Percentiles rank a stretch among this genome's conserved stretches.
Conservation (phyloP, 2,329 filamentous ascomycete genomes). For the Sarocladiaceae sp. region DNA sequence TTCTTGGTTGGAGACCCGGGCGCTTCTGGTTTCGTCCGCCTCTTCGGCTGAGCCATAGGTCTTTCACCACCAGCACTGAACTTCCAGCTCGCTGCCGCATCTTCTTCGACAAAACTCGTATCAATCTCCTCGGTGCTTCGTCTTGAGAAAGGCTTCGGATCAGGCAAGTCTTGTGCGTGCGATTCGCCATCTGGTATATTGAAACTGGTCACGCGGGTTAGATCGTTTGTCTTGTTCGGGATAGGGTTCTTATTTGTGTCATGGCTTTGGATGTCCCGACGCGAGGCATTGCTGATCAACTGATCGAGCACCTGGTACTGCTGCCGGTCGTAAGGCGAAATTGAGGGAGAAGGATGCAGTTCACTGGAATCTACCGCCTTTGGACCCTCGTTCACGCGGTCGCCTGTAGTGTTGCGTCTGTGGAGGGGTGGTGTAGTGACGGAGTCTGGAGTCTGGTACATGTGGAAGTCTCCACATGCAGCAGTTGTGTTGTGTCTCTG, state of each 20-base stretch:
- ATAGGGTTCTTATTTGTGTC: neutral
- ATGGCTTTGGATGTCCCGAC: slow-evolving; percentile 13
- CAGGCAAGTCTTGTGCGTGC: slow-evolving; percentile 23
- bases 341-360: slow-evolving; percentile 17
- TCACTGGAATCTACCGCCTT: slow-evolving; percentile 24
- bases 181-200: slow-evolving; percentile 39
- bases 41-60: slow-evolving; percentile 20
- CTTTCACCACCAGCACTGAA: slow-evolving; percentile 44
- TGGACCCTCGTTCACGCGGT: slow-evolving; percentile 11
- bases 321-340: slow-evolving; percentile 33
- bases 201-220: slow-evolving; percentile 38
- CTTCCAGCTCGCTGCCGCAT: slow-evolving; percentile 38
- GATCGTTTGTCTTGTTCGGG: slow-evolving; percentile 25
- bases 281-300: slow-evolving; percentile 27
- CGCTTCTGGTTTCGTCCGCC: neutral
- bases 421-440: slow-evolving; percentile 2
- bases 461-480: neutral
- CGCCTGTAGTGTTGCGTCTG: slow-evolving; percentile 5
- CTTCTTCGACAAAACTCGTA: slow-evolving; percentile 50
- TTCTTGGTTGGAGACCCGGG: neutral
- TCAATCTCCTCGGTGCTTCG: slow-evolving; percentile 55
- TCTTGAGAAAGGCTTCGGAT: slow-evolving; percentile 36
- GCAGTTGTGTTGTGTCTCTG: slow-evolving; percentile 9
- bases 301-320: slow-evolving; percentile 31
- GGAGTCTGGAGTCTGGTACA: neutral